These are phyloP conservation scores for Mortierella claussenii DNA, from an alignment of 192 early-diverging fungal species.

Conservation along the genomic window DNA sequence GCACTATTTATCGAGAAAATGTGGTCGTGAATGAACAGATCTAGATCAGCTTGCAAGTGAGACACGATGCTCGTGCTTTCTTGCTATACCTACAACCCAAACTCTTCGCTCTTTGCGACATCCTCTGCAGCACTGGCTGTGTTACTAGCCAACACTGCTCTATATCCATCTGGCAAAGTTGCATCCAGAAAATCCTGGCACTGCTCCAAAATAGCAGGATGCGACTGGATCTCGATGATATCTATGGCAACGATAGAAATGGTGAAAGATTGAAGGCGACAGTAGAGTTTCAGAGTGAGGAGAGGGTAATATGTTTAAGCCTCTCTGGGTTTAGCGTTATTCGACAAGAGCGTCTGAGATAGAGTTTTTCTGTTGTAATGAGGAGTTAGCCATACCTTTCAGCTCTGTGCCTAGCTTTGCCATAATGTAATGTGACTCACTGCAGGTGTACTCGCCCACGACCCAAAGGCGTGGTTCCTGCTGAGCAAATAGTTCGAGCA, in stretches of 20 bases:
- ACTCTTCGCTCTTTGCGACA: slow-evolving; percentile 29
- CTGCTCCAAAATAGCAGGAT: slow-evolving; percentile 46
- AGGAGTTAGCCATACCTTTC: slow-evolving; percentile 29
- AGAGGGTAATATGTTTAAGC: not conserved
- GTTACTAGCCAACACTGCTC: slow-evolving; percentile 43
- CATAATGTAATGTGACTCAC: slow-evolving; percentile 53
- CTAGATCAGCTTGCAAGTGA: too few species aligned
- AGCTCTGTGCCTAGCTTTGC: slow-evolving; percentile 17
- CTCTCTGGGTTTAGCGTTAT: too few species aligned
- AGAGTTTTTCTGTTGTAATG: too few species aligned
- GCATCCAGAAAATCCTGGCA: slow-evolving; percentile 46
- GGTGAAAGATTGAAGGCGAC: not conserved
- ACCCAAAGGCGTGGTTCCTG: slow-evolving; percentile 50
- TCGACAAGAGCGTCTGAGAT: too few species aligned
- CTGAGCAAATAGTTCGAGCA: slow-evolving; percentile 42
- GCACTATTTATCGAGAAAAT: slow-evolving; percentile 17
- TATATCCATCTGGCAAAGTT: slow-evolving; percentile 36
- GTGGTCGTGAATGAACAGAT: too few species aligned
- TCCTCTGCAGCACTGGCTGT: slow-evolving; percentile 45
- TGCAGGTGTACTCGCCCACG: slow-evolving; percentile 47
- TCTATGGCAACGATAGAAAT: not conserved
- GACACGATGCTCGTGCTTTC: too few species aligned
- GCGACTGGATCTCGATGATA: slow-evolving; percentile 41
- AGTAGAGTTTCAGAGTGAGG: not conserved
- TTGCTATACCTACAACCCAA: slow-evolving; percentile 31